A percentile compares a stretch with the other conserved stretches of the same genome.
Evolutionary conservation across 2,329 filamentous ascomycete species (phyloP).

Genomic region (Xylaria sp.): DNA sequence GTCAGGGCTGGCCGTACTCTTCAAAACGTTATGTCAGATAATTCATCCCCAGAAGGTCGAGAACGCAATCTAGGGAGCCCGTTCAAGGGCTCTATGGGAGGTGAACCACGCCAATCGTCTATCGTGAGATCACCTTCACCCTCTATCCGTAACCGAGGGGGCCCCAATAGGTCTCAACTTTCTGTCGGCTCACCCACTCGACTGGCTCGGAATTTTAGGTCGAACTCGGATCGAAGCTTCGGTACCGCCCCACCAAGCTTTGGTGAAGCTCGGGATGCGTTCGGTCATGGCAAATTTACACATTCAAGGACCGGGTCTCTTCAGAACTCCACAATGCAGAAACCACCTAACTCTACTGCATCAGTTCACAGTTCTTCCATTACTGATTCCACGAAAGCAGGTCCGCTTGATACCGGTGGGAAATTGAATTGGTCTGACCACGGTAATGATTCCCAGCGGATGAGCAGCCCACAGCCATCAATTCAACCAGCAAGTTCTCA

Average conservation of each 20-base stretch:
- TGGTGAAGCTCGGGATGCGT: slow-evolving; percentile 36
- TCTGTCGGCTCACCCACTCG: slow-evolving; percentile 35
- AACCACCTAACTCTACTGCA: slow-evolving; percentile 13
- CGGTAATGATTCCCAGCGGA: slow-evolving; percentile 33
- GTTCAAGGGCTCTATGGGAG: slow-evolving; percentile 56
- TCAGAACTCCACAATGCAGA: slow-evolving; percentile 22
- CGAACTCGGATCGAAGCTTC: slow-evolving; percentile 37
- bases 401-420: slow-evolving; percentile 36
- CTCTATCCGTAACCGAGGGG: slow-evolving; percentile 33
- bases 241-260: slow-evolving; percentile 31
- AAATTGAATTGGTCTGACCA: slow-evolving; percentile 35
- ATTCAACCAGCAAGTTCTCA: slow-evolving; percentile 29
- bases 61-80: slow-evolving; percentile 65
- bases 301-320: slow-evolving; percentile 31
- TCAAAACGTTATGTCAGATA: slow-evolving; percentile 68
- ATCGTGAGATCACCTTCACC: slow-evolving; percentile 43
- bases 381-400: slow-evolving; percentile 39
- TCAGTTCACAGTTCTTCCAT: slow-evolving; percentile 25
- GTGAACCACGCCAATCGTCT: slow-evolving; percentile 45
- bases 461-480: slow-evolving; percentile 31
- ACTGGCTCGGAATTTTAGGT: slow-evolving; percentile 39
- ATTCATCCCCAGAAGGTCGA: slow-evolving; percentile 64
- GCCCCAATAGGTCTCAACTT: slow-evolving; percentile 31
- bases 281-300: slow-evolving; percentile 35
- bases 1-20: slow-evolving; percentile 66